phyloP scores from a whole-genome alignment of 768 basidiomycete species.

The Baorangia bicolor region DNA sequence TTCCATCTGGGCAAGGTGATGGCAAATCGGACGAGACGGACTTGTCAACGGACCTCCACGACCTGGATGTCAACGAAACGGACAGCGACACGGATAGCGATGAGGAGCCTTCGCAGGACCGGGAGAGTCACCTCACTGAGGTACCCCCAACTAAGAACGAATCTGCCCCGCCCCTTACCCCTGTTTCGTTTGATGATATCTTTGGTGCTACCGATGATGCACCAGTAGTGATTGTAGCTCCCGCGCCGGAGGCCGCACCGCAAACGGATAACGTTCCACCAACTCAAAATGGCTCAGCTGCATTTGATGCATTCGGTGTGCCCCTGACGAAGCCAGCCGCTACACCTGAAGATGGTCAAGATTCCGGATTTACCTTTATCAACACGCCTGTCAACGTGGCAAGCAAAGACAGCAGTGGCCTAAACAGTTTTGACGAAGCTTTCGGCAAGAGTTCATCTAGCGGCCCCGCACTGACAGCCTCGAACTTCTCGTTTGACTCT shows the following conservation, averaged over 20 bases:
- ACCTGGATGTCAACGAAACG: constrained; percentile 56
- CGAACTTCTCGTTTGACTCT: constrained; percentile 62
- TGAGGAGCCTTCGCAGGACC: constrained; percentile 25
- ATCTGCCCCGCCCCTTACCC: background rate
- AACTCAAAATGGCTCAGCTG: constrained; percentile 15
- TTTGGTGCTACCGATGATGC: constrained; percentile 40
- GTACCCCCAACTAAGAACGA: constrained; percentile 15
- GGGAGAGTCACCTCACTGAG: constrained; percentile 20
- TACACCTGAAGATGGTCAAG: constrained; percentile 20
- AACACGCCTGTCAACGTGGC: constrained; percentile 10
- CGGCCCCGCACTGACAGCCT: constrained; percentile 31
- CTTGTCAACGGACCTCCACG: constrained; percentile 50
- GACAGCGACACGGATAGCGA: constrained; percentile 56
- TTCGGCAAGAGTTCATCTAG: constrained; percentile 53
- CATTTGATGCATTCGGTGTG: constrained; percentile 43
- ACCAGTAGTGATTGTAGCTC: constrained; percentile 18
- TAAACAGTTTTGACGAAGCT: constrained; percentile 75
- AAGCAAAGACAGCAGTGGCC: constrained; percentile 21
- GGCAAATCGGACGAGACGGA: constrained; percentile 48
- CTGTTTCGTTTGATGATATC: constrained; percentile 54
- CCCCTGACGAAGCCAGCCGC: constrained; percentile 19
- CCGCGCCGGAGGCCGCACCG: constrained; percentile 15
- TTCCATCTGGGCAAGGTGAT: constrained; percentile 20
- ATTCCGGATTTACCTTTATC: constrained; percentile 22
- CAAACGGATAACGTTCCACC: constrained; percentile 20